Conservation (phyloP, 768 basidiomycete species). For the Cystofilobasidium capitatum region DNA sequence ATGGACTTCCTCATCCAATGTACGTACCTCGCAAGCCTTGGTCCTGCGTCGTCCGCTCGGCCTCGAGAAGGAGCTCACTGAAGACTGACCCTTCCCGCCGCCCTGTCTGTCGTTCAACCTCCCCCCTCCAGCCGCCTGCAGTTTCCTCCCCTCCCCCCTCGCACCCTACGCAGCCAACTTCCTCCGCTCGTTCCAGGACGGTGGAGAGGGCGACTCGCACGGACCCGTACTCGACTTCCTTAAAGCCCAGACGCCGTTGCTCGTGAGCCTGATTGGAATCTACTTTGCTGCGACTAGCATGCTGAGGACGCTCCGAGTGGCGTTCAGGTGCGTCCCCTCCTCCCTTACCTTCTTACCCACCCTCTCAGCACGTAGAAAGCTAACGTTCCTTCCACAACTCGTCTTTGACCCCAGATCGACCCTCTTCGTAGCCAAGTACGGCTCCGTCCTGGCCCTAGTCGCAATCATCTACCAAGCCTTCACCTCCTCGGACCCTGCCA, state of each 20-base stretch:
- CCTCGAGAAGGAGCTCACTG: too few species aligned
- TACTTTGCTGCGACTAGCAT: slow-evolving; percentile 1
- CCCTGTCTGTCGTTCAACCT: background rate
- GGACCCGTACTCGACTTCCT: background rate
- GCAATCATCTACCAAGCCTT: background rate
- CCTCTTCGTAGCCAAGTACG: background rate
- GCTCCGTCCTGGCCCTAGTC: background rate
- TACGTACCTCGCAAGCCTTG: too few species aligned
- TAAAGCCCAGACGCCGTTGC: background rate
- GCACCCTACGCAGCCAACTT: background rate
- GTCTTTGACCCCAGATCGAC: background rate
- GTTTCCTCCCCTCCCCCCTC: background rate
- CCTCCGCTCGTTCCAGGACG: background rate
- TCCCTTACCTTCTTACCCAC: background rate
- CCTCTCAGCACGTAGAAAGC: too few species aligned
- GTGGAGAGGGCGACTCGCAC: background rate
- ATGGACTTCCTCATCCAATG: too few species aligned
- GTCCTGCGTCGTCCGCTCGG: too few species aligned
- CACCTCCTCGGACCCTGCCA: background rate
- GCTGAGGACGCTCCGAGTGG: slow-evolving; percentile 2
- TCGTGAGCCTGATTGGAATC: slow-evolving; percentile 1
- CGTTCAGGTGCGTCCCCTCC: background rate
- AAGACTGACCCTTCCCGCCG: too few species aligned
- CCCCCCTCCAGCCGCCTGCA: background rate
- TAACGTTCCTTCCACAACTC: background rate